phyloP scores from a whole-genome alignment of 176 grass and related monocot species.

The Aegilops speltoides region DNA sequence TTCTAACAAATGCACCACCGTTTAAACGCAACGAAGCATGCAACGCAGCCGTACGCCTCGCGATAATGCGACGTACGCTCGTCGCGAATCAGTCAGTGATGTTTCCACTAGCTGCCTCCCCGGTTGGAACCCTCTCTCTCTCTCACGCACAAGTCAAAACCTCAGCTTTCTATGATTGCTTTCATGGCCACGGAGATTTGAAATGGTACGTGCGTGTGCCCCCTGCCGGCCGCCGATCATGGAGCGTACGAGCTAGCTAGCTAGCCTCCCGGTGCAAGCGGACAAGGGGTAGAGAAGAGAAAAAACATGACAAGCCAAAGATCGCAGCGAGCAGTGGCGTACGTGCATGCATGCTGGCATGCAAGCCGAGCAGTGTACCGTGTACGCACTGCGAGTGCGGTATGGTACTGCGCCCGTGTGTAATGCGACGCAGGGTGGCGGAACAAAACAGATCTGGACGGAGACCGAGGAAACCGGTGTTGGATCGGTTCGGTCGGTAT shows the following conservation, averaged over 20 bases:
- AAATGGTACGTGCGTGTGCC: neutral
- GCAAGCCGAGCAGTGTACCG: neutral
- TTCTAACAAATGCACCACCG: neutral
- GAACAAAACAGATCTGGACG: neutral
- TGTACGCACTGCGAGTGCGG: neutral
- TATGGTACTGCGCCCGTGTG: neutral
- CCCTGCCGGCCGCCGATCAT: conserved; percentile 12
- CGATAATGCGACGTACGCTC: neutral
- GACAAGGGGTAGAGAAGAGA: neutral
- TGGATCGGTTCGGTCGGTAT: conserved; percentile 7
- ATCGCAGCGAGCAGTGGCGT: neutral
- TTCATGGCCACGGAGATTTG: neutral
- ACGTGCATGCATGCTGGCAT: neutral
- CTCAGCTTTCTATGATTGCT: neutral
- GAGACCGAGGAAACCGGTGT: too few relatives aligned
- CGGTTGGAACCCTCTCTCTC: neutral
- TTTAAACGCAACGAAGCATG: neutral
- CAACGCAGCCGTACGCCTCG: neutral
- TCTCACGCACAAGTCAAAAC: conserved; percentile 28
- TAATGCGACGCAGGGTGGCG: neutral
- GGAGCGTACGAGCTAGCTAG: neutral
- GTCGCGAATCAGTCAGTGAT: conserved; percentile 14
- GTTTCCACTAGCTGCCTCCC: neutral
- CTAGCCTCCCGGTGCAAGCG: conserved; percentile 15
- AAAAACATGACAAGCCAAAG: neutral